A percentile compares a stretch with the other conserved stretches of the same genome.
These are phyloP conservation scores for Ottelia alismoides DNA, from an alignment of 106 monocot species.

Conservation along the genomic window DNA sequence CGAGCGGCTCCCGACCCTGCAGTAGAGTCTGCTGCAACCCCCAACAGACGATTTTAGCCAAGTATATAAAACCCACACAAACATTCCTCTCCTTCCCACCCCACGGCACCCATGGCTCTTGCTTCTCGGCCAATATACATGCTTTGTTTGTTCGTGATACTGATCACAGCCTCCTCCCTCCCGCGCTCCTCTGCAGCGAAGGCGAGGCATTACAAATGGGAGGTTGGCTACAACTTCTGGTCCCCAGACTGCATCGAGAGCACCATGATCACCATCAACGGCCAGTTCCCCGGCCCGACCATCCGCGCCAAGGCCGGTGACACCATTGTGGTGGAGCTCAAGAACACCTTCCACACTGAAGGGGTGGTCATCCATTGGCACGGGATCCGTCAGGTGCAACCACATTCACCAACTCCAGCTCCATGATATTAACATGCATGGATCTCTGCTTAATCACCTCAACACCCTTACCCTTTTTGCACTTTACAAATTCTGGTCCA, in stretches of 20 bases:
- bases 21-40: too few relatives aligned
- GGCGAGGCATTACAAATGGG: constrained; percentile 46
- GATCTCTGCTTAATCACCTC: too few relatives aligned
- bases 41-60: too few relatives aligned
- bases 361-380: constrained; percentile 91
- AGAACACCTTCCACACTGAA: constrained; percentile 65
- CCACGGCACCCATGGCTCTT: too few relatives aligned
- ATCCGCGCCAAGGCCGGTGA: constrained; percentile 67
- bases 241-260: constrained; percentile 68
- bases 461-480: too few relatives aligned
- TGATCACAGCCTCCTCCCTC: not conserved
- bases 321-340: constrained; percentile 58
- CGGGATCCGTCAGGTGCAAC: constrained; percentile 79
- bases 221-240: constrained; percentile 52
- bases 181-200: constrained; percentile 11
- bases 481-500: too few relatives aligned
- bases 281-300: constrained; percentile 68
- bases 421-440: too few relatives aligned
- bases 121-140: too few relatives aligned
- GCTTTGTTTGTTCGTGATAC: constrained; percentile 1
- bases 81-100: too few relatives aligned
- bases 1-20: too few relatives aligned
- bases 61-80: too few relatives aligned
- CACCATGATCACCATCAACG: constrained; percentile 59
- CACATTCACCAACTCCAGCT: too few relatives aligned